Percentiles rank a stretch among this genome's conserved stretches.
These are phyloP conservation scores for Lactarius psammicola DNA, from an alignment of 768 basidiomycete genomes.

Conservation along the genomic window DNA sequence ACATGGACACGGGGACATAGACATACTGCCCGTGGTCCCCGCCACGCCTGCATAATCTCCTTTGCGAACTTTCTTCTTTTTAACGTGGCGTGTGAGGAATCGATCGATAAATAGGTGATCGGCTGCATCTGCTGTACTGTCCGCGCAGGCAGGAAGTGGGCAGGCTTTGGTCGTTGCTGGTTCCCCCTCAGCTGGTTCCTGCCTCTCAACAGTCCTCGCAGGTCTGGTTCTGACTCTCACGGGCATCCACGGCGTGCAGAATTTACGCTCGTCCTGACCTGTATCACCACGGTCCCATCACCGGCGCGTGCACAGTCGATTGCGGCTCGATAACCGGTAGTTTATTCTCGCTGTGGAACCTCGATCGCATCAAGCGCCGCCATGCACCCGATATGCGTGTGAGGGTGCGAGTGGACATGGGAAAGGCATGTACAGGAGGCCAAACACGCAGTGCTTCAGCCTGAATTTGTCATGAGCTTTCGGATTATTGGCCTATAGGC, in stretches of 20 bases:
- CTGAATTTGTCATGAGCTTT: neutral
- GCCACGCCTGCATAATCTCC: too few relatives aligned
- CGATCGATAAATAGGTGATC: too few relatives aligned
- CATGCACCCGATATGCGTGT: slow-evolving; percentile 5
- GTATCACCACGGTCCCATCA: too few relatives aligned
- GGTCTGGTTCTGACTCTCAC: neutral
- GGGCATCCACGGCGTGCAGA: slow-evolving; percentile 14
- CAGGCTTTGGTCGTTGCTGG: too few relatives aligned
- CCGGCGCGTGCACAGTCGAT: slow-evolving; percentile 7
- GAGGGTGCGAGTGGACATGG: neutral
- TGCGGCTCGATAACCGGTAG: slow-evolving; percentile 11
- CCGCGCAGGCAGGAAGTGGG: too few relatives aligned
- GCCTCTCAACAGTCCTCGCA: too few relatives aligned
- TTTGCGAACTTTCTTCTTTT: too few relatives aligned
- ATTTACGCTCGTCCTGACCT: neutral
- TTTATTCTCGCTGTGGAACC: slow-evolving; percentile 7
- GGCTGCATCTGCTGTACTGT: too few relatives aligned
- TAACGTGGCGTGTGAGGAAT: too few relatives aligned
- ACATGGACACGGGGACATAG: too few relatives aligned
- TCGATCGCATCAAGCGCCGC: slow-evolving; percentile 6
- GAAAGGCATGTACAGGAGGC: neutral
- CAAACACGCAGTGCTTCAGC: neutral
- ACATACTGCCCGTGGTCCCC: too few relatives aligned
- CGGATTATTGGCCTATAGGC: neutral
- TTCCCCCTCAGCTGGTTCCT: too few relatives aligned